These are phyloP conservation scores for Trametes pubescens DNA, from an alignment of 1,284 basidiomycete species.

Conservation along the genomic window DNA sequence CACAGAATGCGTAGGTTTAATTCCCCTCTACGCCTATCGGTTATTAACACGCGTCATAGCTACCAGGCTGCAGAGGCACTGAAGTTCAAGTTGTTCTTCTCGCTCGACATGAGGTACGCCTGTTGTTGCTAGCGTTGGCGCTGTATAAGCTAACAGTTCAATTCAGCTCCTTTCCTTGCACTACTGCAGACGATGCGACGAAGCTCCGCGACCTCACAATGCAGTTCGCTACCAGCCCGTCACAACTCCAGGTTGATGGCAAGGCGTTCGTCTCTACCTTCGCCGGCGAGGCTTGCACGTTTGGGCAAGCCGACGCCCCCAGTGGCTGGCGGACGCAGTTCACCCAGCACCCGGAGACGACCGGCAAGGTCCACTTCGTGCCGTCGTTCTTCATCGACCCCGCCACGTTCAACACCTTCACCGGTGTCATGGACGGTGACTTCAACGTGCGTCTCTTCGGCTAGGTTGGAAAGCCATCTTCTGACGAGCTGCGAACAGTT, in stretches of 20 bases:
- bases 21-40: constrained; percentile 7
- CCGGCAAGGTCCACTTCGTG: constrained; percentile 63
- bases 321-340: constrained; percentile 70
- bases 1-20: constrained; percentile 69
- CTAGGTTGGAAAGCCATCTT: not conserved
- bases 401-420: constrained; percentile 55
- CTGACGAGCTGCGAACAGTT: constrained; percentile 49
- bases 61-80: constrained; percentile 64
- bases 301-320: constrained; percentile 61
- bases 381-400: constrained; percentile 74
- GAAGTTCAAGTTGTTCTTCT: constrained; percentile 82
- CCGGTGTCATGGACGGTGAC: constrained; percentile 62
- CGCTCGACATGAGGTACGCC: constrained; percentile 79
- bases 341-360: constrained; percentile 55
- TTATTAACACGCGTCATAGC: constrained; percentile 25
- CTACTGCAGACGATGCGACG: constrained; percentile 57
- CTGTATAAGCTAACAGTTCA: not conserved
- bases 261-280: constrained; percentile 81
- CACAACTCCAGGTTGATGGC: constrained; percentile 67
- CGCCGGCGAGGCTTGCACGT: constrained; percentile 77
- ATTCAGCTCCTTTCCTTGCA: constrained; percentile 64
- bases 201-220: constrained; percentile 68
- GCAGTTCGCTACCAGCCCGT: constrained; percentile 63
- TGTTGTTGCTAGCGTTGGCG: too few species aligned
- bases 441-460: constrained; percentile 57